These are phyloP conservation scores for Uncinocarpus reesii DNA, from an alignment of 2,329 filamentous ascomycete species.

Conservation along the genomic window DNA sequence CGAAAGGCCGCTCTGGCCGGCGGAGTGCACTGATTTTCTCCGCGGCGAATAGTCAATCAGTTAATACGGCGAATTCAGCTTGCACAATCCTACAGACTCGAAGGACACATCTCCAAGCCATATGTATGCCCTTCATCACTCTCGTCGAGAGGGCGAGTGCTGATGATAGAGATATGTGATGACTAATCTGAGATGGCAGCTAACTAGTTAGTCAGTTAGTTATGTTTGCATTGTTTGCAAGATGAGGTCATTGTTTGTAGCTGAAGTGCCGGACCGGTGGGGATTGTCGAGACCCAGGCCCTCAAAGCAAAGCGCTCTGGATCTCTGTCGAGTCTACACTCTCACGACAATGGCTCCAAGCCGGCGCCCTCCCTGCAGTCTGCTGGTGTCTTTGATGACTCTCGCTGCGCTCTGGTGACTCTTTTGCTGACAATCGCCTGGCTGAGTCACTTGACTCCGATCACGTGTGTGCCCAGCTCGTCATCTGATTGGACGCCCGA, in stretches of 20 bases:
- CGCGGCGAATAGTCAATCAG: not conserved
- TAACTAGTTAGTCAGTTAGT: not conserved
- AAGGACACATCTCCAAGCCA: too few relatives aligned
- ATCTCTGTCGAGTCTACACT: not conserved
- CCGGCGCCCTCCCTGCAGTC: not conserved
- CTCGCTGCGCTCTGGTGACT: not conserved
- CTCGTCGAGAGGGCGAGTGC: not conserved
- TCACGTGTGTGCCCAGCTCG: not conserved
- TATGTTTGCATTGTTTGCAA: not conserved
- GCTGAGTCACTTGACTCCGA: constrained; percentile 6
- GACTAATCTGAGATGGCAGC: not conserved
- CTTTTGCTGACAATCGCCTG: constrained; percentile 17
- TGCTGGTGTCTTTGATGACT: not conserved
- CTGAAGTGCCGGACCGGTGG: not conserved
- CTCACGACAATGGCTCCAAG: too few relatives aligned
- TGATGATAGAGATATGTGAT: not conserved
- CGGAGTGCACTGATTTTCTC: not conserved
- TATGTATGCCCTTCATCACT: too few relatives aligned
- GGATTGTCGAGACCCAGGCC: not conserved
- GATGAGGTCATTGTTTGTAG: constrained; percentile 7
- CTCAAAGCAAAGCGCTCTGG: not conserved
- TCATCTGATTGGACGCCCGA: not conserved
- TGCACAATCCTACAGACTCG: too few relatives aligned
- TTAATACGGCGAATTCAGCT: too few relatives aligned
- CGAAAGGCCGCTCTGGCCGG: not conserved